Evolutionary conservation across 306 rosid species (phyloP).

Genomic region (Trifolium dubium): DNA sequence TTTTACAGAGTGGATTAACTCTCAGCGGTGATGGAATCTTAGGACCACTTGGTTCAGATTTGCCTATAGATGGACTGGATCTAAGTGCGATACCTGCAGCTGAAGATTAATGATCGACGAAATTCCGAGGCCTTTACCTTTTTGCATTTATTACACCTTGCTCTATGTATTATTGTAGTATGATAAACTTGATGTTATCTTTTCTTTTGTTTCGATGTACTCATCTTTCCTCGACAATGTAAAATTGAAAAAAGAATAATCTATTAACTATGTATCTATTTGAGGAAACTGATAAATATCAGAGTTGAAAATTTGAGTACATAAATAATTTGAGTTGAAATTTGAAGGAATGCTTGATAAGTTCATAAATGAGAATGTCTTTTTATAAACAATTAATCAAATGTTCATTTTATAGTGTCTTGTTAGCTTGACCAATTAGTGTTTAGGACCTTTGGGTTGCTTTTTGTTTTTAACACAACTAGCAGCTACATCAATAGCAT

Average conservation of each 20-base stretch:
- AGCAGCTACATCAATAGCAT: too few relatives aligned
- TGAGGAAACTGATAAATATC: slow-evolving; percentile 7
- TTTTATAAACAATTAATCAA: not conserved
- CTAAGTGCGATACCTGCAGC: slow-evolving; percentile 68
- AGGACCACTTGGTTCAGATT: slow-evolving; percentile 75
- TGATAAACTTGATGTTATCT: slow-evolving; percentile 17
- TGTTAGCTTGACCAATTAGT: too few relatives aligned
- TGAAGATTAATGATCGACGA: slow-evolving; percentile 45
- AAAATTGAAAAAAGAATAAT: not conserved
- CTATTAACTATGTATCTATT: not conserved
- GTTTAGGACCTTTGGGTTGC: too few relatives aligned
- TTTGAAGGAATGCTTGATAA: not conserved
- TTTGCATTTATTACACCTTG: not conserved
- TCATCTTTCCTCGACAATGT: slow-evolving; percentile 17
- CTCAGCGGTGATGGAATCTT: slow-evolving; percentile 76
- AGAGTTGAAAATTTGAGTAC: not conserved
- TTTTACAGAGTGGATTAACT: slow-evolving; percentile 81
- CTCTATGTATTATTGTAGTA: slow-evolving; percentile 35
- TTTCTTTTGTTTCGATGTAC: slow-evolving; percentile 32
- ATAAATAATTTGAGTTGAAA: not conserved
- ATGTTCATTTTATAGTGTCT: too few relatives aligned
- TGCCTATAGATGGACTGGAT: slow-evolving; percentile 85
- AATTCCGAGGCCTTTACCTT: not conserved
- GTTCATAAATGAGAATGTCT: not conserved
- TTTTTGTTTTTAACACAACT: too few relatives aligned